Base-by-base conservation (phyloP, 2,329 filamentous ascomycete genomes). In the Claviceps pazoutovae region DNA sequence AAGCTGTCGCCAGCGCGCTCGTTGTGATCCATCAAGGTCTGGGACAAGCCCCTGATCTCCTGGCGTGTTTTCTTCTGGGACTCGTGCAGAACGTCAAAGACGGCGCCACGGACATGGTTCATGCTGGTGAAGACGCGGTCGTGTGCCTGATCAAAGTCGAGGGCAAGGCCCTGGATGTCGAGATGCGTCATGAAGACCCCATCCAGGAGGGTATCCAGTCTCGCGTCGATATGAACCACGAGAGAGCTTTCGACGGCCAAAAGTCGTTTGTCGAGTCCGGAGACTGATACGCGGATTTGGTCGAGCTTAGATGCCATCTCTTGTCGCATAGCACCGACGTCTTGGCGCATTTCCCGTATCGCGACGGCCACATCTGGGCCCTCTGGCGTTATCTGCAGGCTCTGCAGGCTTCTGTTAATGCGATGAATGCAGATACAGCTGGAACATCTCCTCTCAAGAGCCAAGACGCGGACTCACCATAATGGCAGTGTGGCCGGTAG, bases 161-260 rank as follows among this genome's bases (percentile, higher is more conserved):
- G 45, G 6, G 44, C 39, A 17, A 51, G 39, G 14, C 30, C 17
- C 19, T 51, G 50, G 19, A 51, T 51, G 19, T 51, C 50, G 37
- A 51, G 37, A 9, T 37, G 37, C 6, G 50, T 48, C 9, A 26
- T 51, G 16, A 21, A 17, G 6, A 48, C 30, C 4, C 17, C 13
- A 11, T 46, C 5, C 8, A 36, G 17, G 8, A 52, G 21, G 5
- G 16, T 48, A 39, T 52, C 51, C 36, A 52, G 38, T 21, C 46
- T 26, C 11, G 44, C 38, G 14, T 34, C 21, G 39, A 49, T 17
- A 17, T 49, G 39, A 4, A 9, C 16, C 16, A 42, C 41, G 14
- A 46, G 42, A 14, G 23, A 49, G 13, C 6, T 30, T 11, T 52
- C 51, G 4, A 52, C 21, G 30, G 37, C 41, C 23, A 36, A 16